Evolutionary conservation across 2,329 filamentous ascomycete genomes (phyloP).

Genomic region (Talaromyces sp.): DNA sequence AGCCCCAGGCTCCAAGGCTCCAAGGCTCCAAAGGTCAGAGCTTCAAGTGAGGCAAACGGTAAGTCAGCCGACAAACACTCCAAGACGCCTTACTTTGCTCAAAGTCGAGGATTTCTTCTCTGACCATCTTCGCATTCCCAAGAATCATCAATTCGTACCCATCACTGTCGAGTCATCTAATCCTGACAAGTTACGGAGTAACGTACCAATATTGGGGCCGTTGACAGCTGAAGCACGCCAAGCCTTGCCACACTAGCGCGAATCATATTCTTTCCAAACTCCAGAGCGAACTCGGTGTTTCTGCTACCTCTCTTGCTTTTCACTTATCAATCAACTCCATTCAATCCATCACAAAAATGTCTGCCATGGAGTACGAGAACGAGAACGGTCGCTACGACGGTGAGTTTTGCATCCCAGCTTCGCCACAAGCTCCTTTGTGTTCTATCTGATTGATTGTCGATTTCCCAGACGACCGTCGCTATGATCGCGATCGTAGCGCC

Average conservation of each 20-base stretch:
- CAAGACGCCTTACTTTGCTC: not conserved
- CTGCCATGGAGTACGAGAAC: constrained; percentile 62
- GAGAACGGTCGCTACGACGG: constrained; percentile 64
- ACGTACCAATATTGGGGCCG: not conserved
- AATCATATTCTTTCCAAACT: constrained; percentile 6
- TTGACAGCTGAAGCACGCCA: constrained; percentile 12
- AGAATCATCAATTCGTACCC: too few species aligned
- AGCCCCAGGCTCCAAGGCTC: not conserved
- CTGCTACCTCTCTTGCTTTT: not conserved
- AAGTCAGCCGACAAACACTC: not conserved
- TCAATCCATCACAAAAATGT: constrained; percentile 31
- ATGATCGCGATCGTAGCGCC: constrained; percentile 63
- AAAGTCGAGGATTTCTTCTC: too few species aligned
- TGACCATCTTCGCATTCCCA: not conserved
- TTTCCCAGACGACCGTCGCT: constrained; percentile 56
- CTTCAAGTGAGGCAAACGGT: not conserved
- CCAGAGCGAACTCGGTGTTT: not conserved
- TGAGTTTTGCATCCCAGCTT: constrained; percentile 38
- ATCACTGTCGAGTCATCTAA: not conserved
- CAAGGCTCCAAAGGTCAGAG: not conserved
- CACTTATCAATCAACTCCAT: constrained; percentile 13
- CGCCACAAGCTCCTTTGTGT: not conserved
- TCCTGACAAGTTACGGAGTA: not conserved
- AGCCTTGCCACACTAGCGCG: constrained; percentile 15
- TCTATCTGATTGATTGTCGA: constrained; percentile 2